Conservation (phyloP, 495 filamentous ascomycete genomes). For the Tuber melanosporum region DNA sequence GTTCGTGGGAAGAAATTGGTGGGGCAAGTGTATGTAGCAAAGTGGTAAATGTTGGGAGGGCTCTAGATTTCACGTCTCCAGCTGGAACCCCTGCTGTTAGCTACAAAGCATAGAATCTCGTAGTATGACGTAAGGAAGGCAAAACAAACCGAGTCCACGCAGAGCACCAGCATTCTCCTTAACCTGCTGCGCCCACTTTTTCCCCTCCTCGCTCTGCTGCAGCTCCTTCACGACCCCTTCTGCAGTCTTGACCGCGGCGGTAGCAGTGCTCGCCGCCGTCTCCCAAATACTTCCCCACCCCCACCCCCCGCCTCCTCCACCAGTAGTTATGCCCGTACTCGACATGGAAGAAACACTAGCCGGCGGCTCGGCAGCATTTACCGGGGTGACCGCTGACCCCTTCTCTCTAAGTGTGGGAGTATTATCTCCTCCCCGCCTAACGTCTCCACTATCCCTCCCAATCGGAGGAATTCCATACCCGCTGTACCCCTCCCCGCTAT, state of each 20-base stretch:
- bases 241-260: conserved; percentile 86
- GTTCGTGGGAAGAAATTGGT: conserved; percentile 94
- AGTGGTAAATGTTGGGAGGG: conserved; percentile 88
- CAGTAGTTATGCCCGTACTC: conserved; percentile 28
- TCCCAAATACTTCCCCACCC: conserved; percentile 71
- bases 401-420: conserved; percentile 44
- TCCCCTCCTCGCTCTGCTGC: conserved; percentile 91
- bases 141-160: conserved; percentile 63
- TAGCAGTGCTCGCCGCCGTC: conserved; percentile 49
- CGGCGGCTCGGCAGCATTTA: conserved; percentile 34
- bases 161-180: conserved; percentile 83
- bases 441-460: conserved; percentile 28
- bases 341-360: conserved; percentile 28
- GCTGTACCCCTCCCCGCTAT: conserved; percentile 26
- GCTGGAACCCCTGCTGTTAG: conserved; percentile 49
- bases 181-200: conserved; percentile 91
- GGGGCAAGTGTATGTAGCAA: conserved; percentile 92
- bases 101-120: conserved; percentile 26
- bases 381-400: conserved; percentile 16
- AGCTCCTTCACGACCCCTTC: conserved; percentile 91
- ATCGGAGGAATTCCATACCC: conserved; percentile 36
- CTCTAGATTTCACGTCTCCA: conserved; percentile 79
- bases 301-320: conserved; percentile 66
- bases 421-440: conserved; percentile 18
- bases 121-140: conserved; percentile 8